Conservation (phyloP, 1,284 basidiomycete species). For the Xerocomus tenax region DNA sequence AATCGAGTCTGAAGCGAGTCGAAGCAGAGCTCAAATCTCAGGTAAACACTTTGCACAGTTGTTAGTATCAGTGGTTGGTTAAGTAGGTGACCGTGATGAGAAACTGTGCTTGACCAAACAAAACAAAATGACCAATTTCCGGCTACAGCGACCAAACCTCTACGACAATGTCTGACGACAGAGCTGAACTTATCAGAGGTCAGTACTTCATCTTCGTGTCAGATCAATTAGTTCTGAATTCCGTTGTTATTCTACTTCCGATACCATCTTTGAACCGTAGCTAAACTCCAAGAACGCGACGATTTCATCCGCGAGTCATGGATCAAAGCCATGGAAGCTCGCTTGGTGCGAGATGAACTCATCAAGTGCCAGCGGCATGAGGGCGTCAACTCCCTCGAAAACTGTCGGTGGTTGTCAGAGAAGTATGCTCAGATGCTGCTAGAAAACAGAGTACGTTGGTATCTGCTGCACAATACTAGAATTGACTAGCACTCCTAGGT, state of each 20-base stretch:
- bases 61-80: no score
- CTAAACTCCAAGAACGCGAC: slow-evolving; percentile 62
- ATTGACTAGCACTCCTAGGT: slow-evolving; percentile 32
- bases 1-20: no score
- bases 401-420: slow-evolving; percentile 80
- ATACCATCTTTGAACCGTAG: slow-evolving; percentile 29
- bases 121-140: slow-evolving; percentile 15
- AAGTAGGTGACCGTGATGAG: no score
- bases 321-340: slow-evolving; percentile 90
- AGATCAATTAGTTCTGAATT: not conserved
- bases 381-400: slow-evolving; percentile 86
- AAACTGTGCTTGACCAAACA: slow-evolving; percentile 17
- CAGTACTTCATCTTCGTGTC: slow-evolving; percentile 1
- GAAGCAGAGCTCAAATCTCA: not conserved
- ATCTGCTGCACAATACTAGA: not conserved
- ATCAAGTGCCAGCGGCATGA: slow-evolving; percentile 87
- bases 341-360: slow-evolving; percentile 84
- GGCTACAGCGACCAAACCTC: not conserved
- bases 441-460: slow-evolving; percentile 69
- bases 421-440: slow-evolving; percentile 77
- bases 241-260: not conserved
- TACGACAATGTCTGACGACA: slow-evolving; percentile 29
- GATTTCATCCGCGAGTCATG: slow-evolving; percentile 83
- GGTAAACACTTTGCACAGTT: not conserved
- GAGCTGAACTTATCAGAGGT: slow-evolving; percentile 30